phyloP scores from a whole-genome alignment of 2,329 filamentous ascomycete genomes.

The Penicillium paneum region DNA sequence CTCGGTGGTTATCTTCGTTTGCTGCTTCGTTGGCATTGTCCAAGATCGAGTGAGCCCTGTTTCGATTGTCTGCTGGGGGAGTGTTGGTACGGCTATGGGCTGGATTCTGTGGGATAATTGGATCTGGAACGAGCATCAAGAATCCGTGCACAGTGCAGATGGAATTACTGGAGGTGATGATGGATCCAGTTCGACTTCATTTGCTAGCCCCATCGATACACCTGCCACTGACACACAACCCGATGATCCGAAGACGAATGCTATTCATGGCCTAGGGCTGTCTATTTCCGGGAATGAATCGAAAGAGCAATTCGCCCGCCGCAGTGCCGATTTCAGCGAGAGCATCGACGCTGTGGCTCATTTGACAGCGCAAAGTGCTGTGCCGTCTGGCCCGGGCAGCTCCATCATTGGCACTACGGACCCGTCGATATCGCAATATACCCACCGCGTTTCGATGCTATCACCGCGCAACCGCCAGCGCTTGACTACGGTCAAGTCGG shows the following conservation, averaged over 20 bases:
- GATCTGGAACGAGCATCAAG: conserved; percentile 68
- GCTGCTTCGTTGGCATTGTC: conserved; percentile 88
- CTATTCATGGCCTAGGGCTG: conserved; percentile 45
- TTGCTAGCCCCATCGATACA: conserved; percentile 31
- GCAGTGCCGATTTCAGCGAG: conserved; percentile 38
- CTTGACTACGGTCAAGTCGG: conserved; percentile 84
- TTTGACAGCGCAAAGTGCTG: conserved; percentile 20
- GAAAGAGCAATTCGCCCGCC: conserved; percentile 28
- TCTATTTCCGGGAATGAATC: conserved; percentile 39
- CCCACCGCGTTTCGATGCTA: conserved; percentile 34
- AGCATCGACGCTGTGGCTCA: conserved; percentile 49
- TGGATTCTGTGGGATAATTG: conserved; percentile 92
- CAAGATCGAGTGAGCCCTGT: conserved; percentile 83
- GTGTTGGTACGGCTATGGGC: conserved; percentile 74
- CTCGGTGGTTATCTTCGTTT: conserved; percentile 89
- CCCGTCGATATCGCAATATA: conserved; percentile 22
- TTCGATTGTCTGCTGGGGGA: conserved; percentile 83
- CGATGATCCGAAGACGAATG: conserved; percentile 30
- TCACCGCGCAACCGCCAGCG: conserved; percentile 60
- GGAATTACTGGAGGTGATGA: conserved; percentile 35
- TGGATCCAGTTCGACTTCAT: conserved; percentile 42
- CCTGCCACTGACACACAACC: conserved; percentile 25
- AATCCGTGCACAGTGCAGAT: conserved; percentile 28
- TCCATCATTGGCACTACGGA: conserved; percentile 24
- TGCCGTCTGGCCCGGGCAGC: conserved; percentile 19